A percentile compares a stretch with the other conserved stretches of the same genome.
Conservation (phyloP, 192 early-diverging fungal species). For the Chytriomyces hyalinus region DNA sequence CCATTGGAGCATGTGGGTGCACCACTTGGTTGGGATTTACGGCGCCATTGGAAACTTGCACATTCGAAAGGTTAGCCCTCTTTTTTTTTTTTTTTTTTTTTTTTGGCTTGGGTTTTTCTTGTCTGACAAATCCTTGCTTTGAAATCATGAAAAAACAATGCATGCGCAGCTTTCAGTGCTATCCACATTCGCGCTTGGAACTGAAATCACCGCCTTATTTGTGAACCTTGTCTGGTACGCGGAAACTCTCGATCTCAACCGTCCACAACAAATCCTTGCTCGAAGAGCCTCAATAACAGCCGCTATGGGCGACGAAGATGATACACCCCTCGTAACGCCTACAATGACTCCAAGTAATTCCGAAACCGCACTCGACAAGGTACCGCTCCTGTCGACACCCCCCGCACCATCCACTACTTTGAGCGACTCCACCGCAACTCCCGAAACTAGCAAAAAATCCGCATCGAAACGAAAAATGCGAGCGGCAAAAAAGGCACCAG, state of each 20-base stretch:
- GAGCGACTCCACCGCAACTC: not conserved
- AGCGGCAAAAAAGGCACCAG: not conserved
- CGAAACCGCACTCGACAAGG: not conserved
- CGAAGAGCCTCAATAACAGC: constrained; percentile 20
- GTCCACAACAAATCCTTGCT: not conserved
- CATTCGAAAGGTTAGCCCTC: constrained; percentile 8
- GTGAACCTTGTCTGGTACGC: constrained; percentile 34
- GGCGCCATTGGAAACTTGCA: constrained; percentile 14
- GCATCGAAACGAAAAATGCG: not conserved
- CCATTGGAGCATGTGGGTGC: constrained; percentile 38
- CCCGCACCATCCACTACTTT: not conserved
- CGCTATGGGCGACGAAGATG: constrained; percentile 15
- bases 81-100: not conserved
- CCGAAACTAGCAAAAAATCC: not conserved
- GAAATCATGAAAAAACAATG: not conserved
- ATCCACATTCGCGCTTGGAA: constrained; percentile 24
- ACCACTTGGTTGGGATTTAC: constrained; percentile 30
- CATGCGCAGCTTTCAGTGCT: constrained; percentile 8
- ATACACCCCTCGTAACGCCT: not conserved
- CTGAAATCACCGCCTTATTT: constrained; percentile 31
- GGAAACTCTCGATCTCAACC: constrained; percentile 20
- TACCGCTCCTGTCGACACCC: not conserved
- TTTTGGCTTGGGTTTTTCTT: not conserved
- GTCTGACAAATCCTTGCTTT: not conserved
- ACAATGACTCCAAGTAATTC: not conserved